These are phyloP conservation scores for Krasilnikovozyma curviuscula DNA, from an alignment of 768 basidiomycete species.

Conservation along the genomic window DNA sequence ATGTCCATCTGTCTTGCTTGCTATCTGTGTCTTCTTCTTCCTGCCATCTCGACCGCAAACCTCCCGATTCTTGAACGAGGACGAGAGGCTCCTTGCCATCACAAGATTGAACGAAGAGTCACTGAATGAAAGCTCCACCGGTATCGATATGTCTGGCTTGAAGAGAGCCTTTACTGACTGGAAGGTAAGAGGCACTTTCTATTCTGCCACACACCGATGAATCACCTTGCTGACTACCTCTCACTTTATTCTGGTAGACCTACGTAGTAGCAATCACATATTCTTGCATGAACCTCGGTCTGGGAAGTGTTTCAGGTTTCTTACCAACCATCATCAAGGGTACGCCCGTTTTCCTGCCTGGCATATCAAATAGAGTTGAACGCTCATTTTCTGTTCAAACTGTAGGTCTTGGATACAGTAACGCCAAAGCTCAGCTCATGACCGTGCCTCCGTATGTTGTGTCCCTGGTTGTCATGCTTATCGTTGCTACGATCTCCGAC, in stretches of 20 bases:
- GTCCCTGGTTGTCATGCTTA: conserved; percentile 13
- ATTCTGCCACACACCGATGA: too few relatives aligned
- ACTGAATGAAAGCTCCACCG: too few relatives aligned
- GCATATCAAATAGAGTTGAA: neutral
- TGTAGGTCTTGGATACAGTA: conserved; percentile 3
- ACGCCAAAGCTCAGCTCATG: conserved; percentile 24
- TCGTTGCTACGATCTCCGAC: conserved; percentile 13
- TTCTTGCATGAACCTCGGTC: conserved; percentile 25
- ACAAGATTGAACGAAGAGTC: too few relatives aligned
- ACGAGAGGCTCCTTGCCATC: conserved; percentile 25
- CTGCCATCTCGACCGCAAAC: conserved; percentile 28
- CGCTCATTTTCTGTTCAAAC: neutral
- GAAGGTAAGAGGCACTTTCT: too few relatives aligned
- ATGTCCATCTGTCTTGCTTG: conserved; percentile 26
- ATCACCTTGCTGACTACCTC: neutral
- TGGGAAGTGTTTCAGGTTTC: conserved; percentile 21
- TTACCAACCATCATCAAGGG: conserved; percentile 29
- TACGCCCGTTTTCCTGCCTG: neutral
- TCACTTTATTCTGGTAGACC: conserved; percentile 10
- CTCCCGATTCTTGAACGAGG: conserved; percentile 24
- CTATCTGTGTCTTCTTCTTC: conserved; percentile 27
- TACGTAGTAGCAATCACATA: conserved; percentile 21
- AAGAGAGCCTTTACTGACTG: conserved; percentile 24
- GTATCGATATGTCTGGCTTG: too few relatives aligned
- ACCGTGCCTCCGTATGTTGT: conserved; percentile 29